These are phyloP conservation scores for Paramecium sonneborni DNA, from an alignment of 73 alveolate genomes.

Conservation along the genomic window DNA sequence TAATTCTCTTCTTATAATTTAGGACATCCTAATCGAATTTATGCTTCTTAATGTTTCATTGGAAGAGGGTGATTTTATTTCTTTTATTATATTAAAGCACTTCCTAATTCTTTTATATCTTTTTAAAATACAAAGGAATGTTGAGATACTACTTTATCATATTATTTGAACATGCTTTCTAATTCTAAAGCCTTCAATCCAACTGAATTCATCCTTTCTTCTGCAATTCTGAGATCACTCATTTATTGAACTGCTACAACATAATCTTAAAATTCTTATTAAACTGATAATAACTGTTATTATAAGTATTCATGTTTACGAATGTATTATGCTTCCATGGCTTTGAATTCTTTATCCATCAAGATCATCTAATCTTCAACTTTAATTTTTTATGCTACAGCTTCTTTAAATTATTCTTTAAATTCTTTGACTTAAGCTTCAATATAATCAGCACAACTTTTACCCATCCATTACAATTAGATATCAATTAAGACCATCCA, in stretches of 20 bases:
- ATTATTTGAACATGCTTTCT: slow-evolving; percentile 24
- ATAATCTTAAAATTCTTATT: slow-evolving; percentile 9
- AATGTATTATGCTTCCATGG: not conserved
- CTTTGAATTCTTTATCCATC: slow-evolving; percentile 1
- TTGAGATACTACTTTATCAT: not conserved
- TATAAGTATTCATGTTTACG: not conserved
- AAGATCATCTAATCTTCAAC: not conserved
- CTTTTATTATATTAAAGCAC: not conserved
- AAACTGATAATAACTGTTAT: not conserved
- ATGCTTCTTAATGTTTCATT: not conserved
- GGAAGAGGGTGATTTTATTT: not conserved
- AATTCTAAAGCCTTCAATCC: slow-evolving; percentile 19
- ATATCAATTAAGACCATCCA: slow-evolving; percentile 9
- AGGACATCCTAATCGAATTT: not conserved
- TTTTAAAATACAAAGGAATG: not conserved
- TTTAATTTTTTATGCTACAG: not conserved
- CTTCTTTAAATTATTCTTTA: not conserved
- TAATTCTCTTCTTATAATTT: not conserved
- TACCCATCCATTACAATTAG: slow-evolving; percentile 17
- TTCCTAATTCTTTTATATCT: not conserved
- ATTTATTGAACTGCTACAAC: not conserved
- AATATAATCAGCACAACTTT: slow-evolving; percentile 11
- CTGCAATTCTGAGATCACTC: slow-evolving; percentile 34
- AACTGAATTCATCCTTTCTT: slow-evolving; percentile 18
- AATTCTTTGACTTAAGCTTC: not conserved